Conservation (phyloP, 2,329 filamentous ascomycete genomes). For the Verticillium klebahnii region DNA sequence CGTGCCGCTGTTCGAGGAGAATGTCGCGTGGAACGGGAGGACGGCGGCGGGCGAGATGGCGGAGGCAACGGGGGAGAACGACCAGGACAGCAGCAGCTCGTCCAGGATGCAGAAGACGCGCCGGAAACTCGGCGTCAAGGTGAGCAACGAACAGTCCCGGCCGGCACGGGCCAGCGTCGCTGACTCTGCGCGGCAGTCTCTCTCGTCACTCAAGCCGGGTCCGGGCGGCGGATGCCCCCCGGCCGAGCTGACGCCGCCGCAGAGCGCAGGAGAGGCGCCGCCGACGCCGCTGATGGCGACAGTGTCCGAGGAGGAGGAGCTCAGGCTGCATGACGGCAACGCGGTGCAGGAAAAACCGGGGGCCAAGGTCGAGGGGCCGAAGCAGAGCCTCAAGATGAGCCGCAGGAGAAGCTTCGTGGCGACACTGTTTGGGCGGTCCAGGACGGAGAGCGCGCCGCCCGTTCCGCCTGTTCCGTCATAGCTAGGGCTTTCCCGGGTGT, state of each 20-base stretch:
- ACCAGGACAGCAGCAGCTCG: conserved; percentile 9
- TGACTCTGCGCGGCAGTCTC: background rate
- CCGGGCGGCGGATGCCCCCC: background rate
- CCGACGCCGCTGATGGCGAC: background rate
- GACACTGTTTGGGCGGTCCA: conserved; percentile 29
- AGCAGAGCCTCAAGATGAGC: conserved; percentile 22
- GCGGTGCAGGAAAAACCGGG: too few species aligned
- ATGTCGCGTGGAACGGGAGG: conserved; percentile 64
- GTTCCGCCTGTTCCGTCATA: too few species aligned
- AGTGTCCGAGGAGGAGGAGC: background rate
- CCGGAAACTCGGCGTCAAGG: conserved; percentile 31
- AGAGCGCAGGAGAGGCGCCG: background rate
- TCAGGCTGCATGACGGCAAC: background rate
- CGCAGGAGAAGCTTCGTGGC: conserved; percentile 43
- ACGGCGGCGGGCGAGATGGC: conserved; percentile 67
- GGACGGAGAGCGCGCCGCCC: background rate
- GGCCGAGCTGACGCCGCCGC: background rate
- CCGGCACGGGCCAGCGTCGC: background rate
- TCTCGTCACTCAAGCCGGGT: background rate
- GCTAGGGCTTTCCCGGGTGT: too few species aligned
- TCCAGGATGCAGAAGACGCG: conserved; percentile 14
- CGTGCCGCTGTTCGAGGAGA: conserved; percentile 63
- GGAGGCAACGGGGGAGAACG: conserved; percentile 34
- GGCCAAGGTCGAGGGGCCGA: background rate
- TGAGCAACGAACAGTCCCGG: conserved; percentile 11